phyloP scores from a whole-genome alignment of 441 rosid species.

The Pelargonium cotyledonis region DNA sequence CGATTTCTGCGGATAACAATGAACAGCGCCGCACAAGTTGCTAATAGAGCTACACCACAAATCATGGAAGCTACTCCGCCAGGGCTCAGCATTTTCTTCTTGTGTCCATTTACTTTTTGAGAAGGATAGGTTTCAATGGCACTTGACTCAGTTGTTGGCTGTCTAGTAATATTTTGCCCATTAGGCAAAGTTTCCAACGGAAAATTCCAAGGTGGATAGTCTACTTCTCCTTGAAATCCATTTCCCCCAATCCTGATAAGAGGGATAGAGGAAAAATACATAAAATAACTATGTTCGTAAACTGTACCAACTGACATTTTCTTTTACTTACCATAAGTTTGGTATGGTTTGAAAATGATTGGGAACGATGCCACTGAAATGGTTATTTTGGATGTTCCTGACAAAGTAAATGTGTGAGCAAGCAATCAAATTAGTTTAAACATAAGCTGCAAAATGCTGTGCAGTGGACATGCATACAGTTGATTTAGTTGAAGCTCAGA shows the following conservation, averaged over 20 bases:
- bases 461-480: slow-evolving; percentile 46
- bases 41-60: slow-evolving; percentile 55
- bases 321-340: slow-evolving; percentile 57
- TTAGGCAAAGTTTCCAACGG: slow-evolving; percentile 48
- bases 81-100: slow-evolving; percentile 50
- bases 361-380: slow-evolving; percentile 86
- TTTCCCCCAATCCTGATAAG: slow-evolving; percentile 76
- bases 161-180: slow-evolving; percentile 47
- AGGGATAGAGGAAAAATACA: slow-evolving; percentile 19
- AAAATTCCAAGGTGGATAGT: slow-evolving; percentile 72
- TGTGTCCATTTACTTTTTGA: slow-evolving; percentile 27
- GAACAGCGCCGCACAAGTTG: slow-evolving; percentile 50
- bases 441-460: slow-evolving; percentile 12
- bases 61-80: slow-evolving; percentile 51
- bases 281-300: slow-evolving; percentile 6
- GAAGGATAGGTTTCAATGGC: slow-evolving; percentile 59
- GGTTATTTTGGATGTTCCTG: slow-evolving; percentile 78
- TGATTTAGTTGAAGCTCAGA: slow-evolving; percentile 65
- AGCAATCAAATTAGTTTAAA: slow-evolving; percentile 15
- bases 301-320: slow-evolving; percentile 16
- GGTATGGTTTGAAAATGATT: slow-evolving; percentile 73
- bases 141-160: slow-evolving; percentile 64
- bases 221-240: slow-evolving; percentile 45
- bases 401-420: slow-evolving; percentile 22
- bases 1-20: slow-evolving; percentile 36